Base-by-base conservation (phyloP, 2,329 filamentous ascomycete species). In the Microdochium trichocladiopsis region DNA sequence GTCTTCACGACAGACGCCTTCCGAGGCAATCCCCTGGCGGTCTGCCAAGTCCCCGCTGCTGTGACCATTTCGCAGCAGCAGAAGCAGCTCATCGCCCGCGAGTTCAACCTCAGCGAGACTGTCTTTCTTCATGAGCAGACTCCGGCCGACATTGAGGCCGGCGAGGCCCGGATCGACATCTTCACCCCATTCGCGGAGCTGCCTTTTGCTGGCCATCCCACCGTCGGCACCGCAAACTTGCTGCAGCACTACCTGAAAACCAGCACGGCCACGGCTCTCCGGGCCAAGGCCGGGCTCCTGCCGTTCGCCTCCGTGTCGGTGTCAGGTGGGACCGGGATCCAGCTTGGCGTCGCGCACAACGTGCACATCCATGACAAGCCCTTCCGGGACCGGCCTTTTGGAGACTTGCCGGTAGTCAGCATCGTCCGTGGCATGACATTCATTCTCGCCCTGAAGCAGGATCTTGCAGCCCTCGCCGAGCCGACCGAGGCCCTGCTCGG, bases 401-500 rank as follows among this genome's bases (percentile, higher is more conserved):
- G 63, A 41, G 47, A 62, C n/a, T 69, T 74, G 18, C 74, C 77
- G 14, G 59, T 80, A 25, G 74, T 82, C 50, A 82, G 78, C 56
- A 82, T 90, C 48, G 86, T 90, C 41, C 81, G 82, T 48, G 87
- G 87, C 47, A 86, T 91, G 83, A 80, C 80, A 1, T 90, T 88
- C 65, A 67, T 82, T 24, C 75, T 88, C 41, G 71, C 86, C 14
- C 71, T 81, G 59, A 72, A 92, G 18, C 73, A 79, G 0, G 75
- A 73, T 51, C 66, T 88, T 8, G 80, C 80, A 36, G 74, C 78
- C 2, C 72, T 92, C 12, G 75, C 69, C 4, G 58, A 66, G 24
- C 69, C 72, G 12, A 59, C 69, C 24, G 60, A 59, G 4, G 64
- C 66, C 48, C 60, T 60, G 24, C 60, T 69, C 18, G 59, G 71